Evolutionary conservation across 352 stramenopile species (phyloP).

Genomic region (Blastocystis sp.): DNA sequence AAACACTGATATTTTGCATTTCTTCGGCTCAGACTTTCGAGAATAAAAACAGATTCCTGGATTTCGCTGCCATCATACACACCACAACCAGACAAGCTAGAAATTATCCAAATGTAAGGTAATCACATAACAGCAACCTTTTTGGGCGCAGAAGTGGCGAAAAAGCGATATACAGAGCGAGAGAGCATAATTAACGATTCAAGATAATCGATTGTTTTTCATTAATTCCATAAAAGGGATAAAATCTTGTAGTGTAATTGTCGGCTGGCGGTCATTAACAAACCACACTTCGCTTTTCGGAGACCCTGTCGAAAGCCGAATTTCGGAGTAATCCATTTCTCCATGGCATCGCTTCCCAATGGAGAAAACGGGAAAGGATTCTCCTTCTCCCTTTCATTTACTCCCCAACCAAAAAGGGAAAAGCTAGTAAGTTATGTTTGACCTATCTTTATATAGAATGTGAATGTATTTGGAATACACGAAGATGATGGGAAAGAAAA

Average conservation of each 20-base stretch:
- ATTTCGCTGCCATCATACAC: slow-evolving; percentile 73
- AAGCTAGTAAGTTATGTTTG: neutral
- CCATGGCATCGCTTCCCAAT: neutral
- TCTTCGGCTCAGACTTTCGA: slow-evolving; percentile 70
- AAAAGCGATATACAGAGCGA: neutral
- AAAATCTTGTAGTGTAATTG: too few species aligned
- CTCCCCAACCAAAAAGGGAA: neutral
- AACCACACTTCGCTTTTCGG: too few species aligned
- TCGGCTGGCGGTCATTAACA: too few species aligned
- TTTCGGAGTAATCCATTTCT: neutral
- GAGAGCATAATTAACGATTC: neutral
- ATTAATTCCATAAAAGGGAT: too few species aligned
- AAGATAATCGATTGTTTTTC: too few species aligned
- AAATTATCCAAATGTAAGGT: neutral
- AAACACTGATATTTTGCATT: slow-evolving; percentile 69
- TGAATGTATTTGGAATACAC: neutral
- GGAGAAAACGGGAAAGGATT: neutral
- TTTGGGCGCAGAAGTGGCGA: neutral
- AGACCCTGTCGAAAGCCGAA: neutral
- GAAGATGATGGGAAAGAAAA: neutral
- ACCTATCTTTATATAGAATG: neutral
- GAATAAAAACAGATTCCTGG: slow-evolving; percentile 70
- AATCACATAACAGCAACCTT: slow-evolving; percentile 21
- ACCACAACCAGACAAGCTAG: slow-evolving; percentile 70
- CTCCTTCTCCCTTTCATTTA: slow-evolving; percentile 36